phyloP scores from a whole-genome alignment of 352 stramenopile species.

The Pythium diclinum region DNA sequence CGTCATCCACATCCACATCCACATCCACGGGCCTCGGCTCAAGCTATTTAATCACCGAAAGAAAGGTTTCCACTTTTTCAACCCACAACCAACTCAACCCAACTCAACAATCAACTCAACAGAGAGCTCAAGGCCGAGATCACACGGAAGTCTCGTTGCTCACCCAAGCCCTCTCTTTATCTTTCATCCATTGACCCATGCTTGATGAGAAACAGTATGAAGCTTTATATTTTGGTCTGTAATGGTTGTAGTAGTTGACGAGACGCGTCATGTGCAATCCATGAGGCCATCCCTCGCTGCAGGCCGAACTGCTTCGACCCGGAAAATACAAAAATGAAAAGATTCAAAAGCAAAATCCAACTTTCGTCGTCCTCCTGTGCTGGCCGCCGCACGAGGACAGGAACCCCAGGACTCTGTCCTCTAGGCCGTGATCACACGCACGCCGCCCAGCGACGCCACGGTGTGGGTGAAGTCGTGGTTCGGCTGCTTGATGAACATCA shows the following conservation, averaged over 20 bases:
- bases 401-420: background rate
- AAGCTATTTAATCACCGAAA: slow-evolving; percentile 15
- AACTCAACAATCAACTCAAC: background rate
- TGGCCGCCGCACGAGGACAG: slow-evolving; percentile 1
- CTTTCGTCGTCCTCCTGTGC: background rate
- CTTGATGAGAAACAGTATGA: background rate
- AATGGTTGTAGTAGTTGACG: background rate
- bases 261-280: slow-evolving; percentile 4
- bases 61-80: slow-evolving; percentile 3
- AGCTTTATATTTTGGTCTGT: slow-evolving; percentile 7
- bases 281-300: background rate
- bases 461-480: slow-evolving; percentile 93
- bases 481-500: slow-evolving; percentile 97
- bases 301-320: background rate
- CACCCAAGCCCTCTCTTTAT: background rate
- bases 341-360: background rate
- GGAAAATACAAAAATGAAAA: slow-evolving; percentile 7
- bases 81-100: background rate
- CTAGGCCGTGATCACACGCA: slow-evolving; percentile 91
- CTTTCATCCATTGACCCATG: background rate
- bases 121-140: background rate
- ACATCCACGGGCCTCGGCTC: background rate
- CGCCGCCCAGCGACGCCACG: slow-evolving; percentile 87
- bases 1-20: background rate
- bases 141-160: slow-evolving; percentile 1